Evolutionary conservation across 768 basidiomycete species (phyloP), one percentile per base, ranked within the genome.

Genomic region (Infundibulicybe gibba): DNA sequence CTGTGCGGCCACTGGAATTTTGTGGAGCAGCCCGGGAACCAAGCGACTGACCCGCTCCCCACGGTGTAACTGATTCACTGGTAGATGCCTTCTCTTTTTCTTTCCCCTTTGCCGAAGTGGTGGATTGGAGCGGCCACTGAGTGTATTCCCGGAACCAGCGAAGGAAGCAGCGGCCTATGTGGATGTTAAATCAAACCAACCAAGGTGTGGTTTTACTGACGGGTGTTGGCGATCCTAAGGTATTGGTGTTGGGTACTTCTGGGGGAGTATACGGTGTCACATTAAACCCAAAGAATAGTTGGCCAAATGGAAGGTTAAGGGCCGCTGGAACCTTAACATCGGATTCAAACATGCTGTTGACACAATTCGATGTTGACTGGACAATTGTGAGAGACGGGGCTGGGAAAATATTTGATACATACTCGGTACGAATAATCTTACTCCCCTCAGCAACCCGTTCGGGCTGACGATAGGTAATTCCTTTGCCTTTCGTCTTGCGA

Each of bases 221-320:
- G 62, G 69, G 56, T 40, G 71, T 56, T 15, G 61, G 54, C 42
- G 63, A 50, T 35, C 61, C 64, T 5, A 56, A 67, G 49, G 58
- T 64, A 32, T 40, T 70, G 43, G 52, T 61, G 47, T 13, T 30
- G 25, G 68, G 48, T 31, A 61, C 54, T 38, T 68, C 60, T 4
- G 83, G 77, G 6, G 81, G 80, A 3, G 67, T 72, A 60, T 90
- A 90, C 1, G 87, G 73, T 2, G 80, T 70, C 47, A 90, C 79
- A 49, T 89, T 87, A 70, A 87, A 99, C 9, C 97, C 97, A 59
- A 99, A 98, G 74, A 99, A 99, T 15, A 99, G 74, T 54, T 97
- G 87, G 11, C 97, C 97, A 53, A 88, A 86, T 0, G 97, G 94
- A 9, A 99, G 72, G 53, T 87, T 87, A 35, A 99, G 72, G 6